Percentiles rank a stretch among this genome's conserved stretches.
Evolutionary conservation across 2,329 filamentous ascomycete species (phyloP).

Genomic region (Aspergillus sclerotialis): DNA sequence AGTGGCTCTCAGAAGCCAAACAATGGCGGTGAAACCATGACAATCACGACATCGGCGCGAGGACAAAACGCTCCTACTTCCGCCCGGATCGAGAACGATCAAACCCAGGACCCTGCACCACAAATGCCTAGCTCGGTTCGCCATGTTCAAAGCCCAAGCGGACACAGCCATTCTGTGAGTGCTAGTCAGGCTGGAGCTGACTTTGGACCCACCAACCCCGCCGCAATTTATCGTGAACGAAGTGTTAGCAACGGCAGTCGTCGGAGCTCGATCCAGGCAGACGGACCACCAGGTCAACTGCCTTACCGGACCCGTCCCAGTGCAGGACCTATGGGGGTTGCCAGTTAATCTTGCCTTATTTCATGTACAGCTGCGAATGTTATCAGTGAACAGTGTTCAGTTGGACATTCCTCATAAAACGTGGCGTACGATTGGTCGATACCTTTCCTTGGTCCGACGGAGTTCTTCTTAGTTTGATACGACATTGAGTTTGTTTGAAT

Average conservation of each 20-base stretch:
- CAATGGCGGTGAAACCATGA: conserved; percentile 48
- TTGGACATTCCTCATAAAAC: conserved; percentile 2
- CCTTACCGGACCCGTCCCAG: conserved; percentile 31
- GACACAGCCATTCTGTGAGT: conserved; percentile 25
- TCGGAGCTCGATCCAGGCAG: conserved; percentile 16
- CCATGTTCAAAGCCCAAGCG: conserved; percentile 52
- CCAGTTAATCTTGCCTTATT: conserved; percentile 18
- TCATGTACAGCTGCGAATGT: conserved; percentile 14
- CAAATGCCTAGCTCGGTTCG: conserved; percentile 78
- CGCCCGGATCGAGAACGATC: conserved; percentile 76
- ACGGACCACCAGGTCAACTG: conserved; percentile 25
- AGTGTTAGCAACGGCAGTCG: conserved; percentile 30
- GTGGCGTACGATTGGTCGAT: conserved; percentile 1
- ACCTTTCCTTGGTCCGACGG: not conserved
- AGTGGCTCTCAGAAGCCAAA: conserved; percentile 50
- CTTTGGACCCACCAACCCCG: conserved; percentile 16
- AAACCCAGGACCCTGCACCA: conserved; percentile 61
- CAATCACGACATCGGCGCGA: conserved; percentile 33
- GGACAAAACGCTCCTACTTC: conserved; percentile 43
- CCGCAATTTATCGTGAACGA: conserved; percentile 25
- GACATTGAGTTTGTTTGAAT: conserved; percentile 3
- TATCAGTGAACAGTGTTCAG: conserved; percentile 1
- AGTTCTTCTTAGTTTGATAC: conserved; percentile 2
- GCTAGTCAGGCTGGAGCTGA: conserved; percentile 18
- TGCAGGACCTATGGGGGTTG: conserved; percentile 34